These are phyloP conservation scores for Geranium incanum DNA, from an alignment of 441 rosid genomes.

Conservation along the genomic window DNA sequence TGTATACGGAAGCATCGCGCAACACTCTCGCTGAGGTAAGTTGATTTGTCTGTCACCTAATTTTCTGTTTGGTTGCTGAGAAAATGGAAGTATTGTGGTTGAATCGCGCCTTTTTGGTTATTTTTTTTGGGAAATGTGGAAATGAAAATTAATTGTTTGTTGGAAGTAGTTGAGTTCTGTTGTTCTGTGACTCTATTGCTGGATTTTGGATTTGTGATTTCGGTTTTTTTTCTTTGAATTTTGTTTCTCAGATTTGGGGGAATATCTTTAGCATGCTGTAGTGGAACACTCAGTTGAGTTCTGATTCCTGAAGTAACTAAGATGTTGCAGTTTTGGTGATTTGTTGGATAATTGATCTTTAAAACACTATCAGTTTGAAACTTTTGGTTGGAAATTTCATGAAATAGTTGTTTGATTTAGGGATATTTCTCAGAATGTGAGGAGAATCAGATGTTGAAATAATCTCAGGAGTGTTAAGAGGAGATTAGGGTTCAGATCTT, in stretches of 20 bases:
- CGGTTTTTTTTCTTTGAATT: background rate
- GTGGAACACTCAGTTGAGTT: background rate
- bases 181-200: background rate
- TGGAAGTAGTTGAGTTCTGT: background rate
- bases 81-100: constrained; percentile 21
- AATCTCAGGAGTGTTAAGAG: background rate
- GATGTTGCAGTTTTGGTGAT: background rate
- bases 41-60: constrained; percentile 30
- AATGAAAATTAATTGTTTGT: background rate
- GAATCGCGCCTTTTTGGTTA: background rate
- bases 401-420: background rate
- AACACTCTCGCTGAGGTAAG: background rate
- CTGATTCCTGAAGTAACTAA: background rate
- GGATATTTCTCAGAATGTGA: background rate
- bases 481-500: background rate
- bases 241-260: background rate
- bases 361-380: background rate
- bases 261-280: background rate
- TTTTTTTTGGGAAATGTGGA: background rate
- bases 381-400: background rate
- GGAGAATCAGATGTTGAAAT: background rate
- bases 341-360: background rate
- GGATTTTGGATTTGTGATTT: background rate
- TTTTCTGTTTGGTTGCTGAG: constrained; percentile 70
- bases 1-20: background rate